phyloP scores from a whole-genome alignment of 192 early-diverging fungal species.

The Backusella macrospora region DNA sequence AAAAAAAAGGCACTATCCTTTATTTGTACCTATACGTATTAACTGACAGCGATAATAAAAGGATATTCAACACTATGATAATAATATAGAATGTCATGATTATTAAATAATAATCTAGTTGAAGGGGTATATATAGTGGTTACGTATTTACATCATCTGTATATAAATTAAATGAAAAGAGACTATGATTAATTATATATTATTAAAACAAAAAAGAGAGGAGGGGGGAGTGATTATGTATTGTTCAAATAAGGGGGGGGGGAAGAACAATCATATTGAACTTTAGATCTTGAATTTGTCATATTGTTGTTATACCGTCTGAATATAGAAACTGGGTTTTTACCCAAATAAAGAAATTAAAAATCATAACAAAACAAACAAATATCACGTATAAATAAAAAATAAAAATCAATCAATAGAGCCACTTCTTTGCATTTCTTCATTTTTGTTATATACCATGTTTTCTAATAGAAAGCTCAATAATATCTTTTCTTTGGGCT shows the following conservation, averaged over 20 bases:
- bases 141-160: not conserved
- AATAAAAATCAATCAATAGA: not conserved
- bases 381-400: not conserved
- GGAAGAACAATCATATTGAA: no score
- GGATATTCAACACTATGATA: no score
- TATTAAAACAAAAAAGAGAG: not conserved
- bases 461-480: constrained; percentile 35
- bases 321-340: not conserved
- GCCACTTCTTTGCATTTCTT: not conserved
- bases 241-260: no score
- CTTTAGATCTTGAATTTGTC: not conserved
- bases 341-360: constrained; percentile 7
- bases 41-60: no score
- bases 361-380: constrained; percentile 1
- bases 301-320: not conserved
- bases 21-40: no score
- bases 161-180: not conserved
- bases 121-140: no score
- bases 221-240: not conserved
- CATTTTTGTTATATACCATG: constrained; percentile 17
- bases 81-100: no score
- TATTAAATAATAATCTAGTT: no score
- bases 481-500: constrained; percentile 19
- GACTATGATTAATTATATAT: not conserved
- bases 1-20: no score